Percentiles rank a stretch among this genome's conserved stretches.
These are phyloP conservation scores for Metarhizium sp. DNA, from an alignment of 2,329 filamentous ascomycete genomes.

Conservation along the genomic window DNA sequence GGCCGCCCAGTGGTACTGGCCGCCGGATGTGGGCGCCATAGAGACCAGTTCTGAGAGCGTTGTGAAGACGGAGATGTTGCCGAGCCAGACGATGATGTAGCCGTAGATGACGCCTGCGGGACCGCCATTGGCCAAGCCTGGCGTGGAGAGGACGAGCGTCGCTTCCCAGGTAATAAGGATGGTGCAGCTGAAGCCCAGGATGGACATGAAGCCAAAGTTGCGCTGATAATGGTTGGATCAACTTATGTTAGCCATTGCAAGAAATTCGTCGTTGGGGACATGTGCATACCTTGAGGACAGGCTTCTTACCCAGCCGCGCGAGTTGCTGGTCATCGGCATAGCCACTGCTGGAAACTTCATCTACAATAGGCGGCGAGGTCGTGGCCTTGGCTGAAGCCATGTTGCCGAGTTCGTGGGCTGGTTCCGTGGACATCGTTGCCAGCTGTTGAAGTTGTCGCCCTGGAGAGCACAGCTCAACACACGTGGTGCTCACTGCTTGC, in stretches of 20 bases:
- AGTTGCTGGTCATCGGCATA: slow-evolving; percentile 8
- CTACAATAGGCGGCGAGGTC: neutral
- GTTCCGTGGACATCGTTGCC: neutral
- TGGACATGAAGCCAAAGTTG: slow-evolving; percentile 40
- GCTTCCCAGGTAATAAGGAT: slow-evolving; percentile 45
- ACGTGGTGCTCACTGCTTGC: neutral
- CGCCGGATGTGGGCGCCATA: slow-evolving; percentile 41
- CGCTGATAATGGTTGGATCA: slow-evolving; percentile 18
- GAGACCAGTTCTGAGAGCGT: slow-evolving; percentile 31
- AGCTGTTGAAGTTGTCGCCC: neutral
- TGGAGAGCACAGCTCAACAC: neutral
- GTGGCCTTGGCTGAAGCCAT: neutral
- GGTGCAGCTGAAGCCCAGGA: slow-evolving; percentile 42
- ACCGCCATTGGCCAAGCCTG: slow-evolving; percentile 32
- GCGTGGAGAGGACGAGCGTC: slow-evolving; percentile 15
- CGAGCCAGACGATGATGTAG: slow-evolving; percentile 37
- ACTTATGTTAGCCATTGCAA: neutral
- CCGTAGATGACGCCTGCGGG: slow-evolving; percentile 44
- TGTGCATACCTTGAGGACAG: slow-evolving; percentile 15
- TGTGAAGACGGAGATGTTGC: slow-evolving; percentile 33
- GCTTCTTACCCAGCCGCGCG: slow-evolving; percentile 19
- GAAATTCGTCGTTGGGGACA: neutral
- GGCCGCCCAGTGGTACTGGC: slow-evolving; percentile 53
- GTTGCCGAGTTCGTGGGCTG: neutral
- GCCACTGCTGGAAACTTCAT: neutral